Base-by-base conservation (phyloP, 2,329 filamentous ascomycete species). In the Colletotrichum australisinense region DNA sequence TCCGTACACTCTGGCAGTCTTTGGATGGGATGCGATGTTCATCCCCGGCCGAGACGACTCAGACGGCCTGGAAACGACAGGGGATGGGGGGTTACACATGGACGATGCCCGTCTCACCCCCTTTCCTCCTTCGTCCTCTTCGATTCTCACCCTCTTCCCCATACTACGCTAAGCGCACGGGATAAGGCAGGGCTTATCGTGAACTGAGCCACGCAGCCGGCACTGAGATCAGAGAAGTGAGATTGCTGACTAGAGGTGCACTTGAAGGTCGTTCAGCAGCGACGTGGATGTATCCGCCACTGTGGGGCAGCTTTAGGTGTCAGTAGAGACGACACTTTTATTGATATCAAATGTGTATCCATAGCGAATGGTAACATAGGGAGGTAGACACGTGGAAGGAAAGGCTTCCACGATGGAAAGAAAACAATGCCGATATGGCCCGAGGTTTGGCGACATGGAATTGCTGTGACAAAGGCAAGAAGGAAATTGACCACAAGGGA, bases 31-130 rank as follows among this genome's bases (percentile, higher is more conserved):
- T 22, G 11, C 0, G 52, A 53, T 53, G 24, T 22, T 53, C 52
- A 53, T 24, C n/a, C 62, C 9, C 60, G n/a, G 26, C 60, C 55
- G 46, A 19, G 32, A 70, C 60, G 70, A 73, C 67, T 70, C 70
- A 73, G 42, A 46, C 67, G 46, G 46, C 60, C 59, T 42, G 52
- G 55, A 3, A 55, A 52, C 24, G 63, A 68, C 70, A 69, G 67
- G 70, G 67, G 42, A 67, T 30, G 42, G 32, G 53, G 49, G 63
- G 68, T 56, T 52, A 53, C 57, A 67, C 72, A 67, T 59, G 67
- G 68, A 67, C n/a, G 68, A 46, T n/a, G 58, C 46, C 57, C 62
- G 68, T 74, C 72, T 74, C 72, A 72, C 63, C 57, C 63, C 56
- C 56, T 62, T 62, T 64, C 38, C 16, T 46, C 42, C 42, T 46